Percentiles rank a stretch among this genome's conserved stretches.
Evolutionary conservation across 441 rosid species (phyloP).

Genomic region (Populus tomentosa): DNA sequence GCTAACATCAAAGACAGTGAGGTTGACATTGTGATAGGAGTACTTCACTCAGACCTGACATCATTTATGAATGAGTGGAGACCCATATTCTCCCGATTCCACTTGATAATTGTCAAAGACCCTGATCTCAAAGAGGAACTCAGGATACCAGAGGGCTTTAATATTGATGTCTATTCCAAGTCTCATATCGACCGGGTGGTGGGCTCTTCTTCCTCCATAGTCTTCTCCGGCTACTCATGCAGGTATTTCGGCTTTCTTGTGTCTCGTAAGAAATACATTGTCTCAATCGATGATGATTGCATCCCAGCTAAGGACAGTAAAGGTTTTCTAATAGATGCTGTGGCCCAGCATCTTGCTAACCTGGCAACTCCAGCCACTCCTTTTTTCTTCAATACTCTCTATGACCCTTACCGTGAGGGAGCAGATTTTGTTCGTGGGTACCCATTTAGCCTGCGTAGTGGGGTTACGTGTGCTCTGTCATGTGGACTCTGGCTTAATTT

Average conservation of each 20-base stretch:
- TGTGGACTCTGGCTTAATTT: slow-evolving; percentile 96
- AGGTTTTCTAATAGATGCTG: slow-evolving; percentile 69
- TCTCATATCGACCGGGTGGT: slow-evolving; percentile 61
- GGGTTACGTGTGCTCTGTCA: slow-evolving; percentile 77
- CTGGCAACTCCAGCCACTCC: slow-evolving; percentile 84
- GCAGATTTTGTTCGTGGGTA: slow-evolving; percentile 97
- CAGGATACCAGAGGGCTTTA: slow-evolving; percentile 73
- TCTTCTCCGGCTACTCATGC: slow-evolving; percentile 88
- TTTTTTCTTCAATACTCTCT: slow-evolving; percentile 88
- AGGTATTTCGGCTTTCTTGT: slow-evolving; percentile 86
- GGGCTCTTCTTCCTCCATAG: slow-evolving; percentile 49
- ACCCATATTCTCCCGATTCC: slow-evolving; percentile 64
- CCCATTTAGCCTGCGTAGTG: slow-evolving; percentile 87
- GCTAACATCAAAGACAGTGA: slow-evolving; percentile 57
- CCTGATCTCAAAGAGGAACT: slow-evolving; percentile 90
- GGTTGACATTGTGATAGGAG: slow-evolving; percentile 90
- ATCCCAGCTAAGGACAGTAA: slow-evolving; percentile 68
- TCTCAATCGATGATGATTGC: slow-evolving; percentile 86
- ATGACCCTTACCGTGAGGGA: slow-evolving; percentile 78
- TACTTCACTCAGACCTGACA: slow-evolving; percentile 66
- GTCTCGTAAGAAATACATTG: slow-evolving; percentile 71
- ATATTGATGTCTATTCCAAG: slow-evolving; percentile 57
- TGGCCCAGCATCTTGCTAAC: slow-evolving; percentile 69
- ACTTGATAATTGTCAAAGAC: slow-evolving; percentile 84
- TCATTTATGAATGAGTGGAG: slow-evolving; percentile 74